phyloP scores from a whole-genome alignment of 371 early-diverging fungal genomes.

The Mucor racemosus region DNA sequence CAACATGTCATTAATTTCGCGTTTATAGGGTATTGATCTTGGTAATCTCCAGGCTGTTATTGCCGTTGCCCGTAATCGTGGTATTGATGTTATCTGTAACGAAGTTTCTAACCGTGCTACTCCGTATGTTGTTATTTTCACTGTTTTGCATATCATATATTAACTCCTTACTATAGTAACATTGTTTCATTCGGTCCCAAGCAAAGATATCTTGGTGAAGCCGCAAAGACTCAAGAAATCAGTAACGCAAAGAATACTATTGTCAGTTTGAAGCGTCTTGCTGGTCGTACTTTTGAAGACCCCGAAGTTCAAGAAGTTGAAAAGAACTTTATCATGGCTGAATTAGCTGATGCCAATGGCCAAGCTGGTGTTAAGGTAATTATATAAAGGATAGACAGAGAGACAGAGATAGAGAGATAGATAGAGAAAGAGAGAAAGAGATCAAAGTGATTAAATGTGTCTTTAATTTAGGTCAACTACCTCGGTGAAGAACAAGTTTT shows the following conservation, averaged over 20 bases:
- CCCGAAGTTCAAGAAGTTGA: slow-evolving; percentile 87
- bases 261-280: slow-evolving; percentile 92
- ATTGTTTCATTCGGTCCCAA: slow-evolving; percentile 94
- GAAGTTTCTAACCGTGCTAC: slow-evolving; percentile 97
- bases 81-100: slow-evolving; percentile 97
- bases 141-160: not conserved
- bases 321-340: slow-evolving; percentile 78
- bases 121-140: slow-evolving; percentile 72
- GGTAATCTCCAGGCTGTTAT: slow-evolving; percentile 95
- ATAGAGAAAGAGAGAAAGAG: not conserved
- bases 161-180: slow-evolving; percentile 51
- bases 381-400: not conserved
- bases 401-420: not conserved
- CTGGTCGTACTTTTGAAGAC: slow-evolving; percentile 92
- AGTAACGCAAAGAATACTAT: slow-evolving; percentile 97
- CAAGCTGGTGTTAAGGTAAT: slow-evolving; percentile 84
- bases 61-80: slow-evolving; percentile 97
- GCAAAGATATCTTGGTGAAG: slow-evolving; percentile 95
- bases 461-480: slow-evolving; percentile 67
- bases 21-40: slow-evolving; percentile 87
- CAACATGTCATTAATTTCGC: not conserved
- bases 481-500: slow-evolving; percentile 78
- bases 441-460: not conserved
- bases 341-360: slow-evolving; percentile 82
- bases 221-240: slow-evolving; percentile 94